Evolutionary conservation across 345 rosid species (phyloP).

Genomic region (Gossypium sturtianum): DNA sequence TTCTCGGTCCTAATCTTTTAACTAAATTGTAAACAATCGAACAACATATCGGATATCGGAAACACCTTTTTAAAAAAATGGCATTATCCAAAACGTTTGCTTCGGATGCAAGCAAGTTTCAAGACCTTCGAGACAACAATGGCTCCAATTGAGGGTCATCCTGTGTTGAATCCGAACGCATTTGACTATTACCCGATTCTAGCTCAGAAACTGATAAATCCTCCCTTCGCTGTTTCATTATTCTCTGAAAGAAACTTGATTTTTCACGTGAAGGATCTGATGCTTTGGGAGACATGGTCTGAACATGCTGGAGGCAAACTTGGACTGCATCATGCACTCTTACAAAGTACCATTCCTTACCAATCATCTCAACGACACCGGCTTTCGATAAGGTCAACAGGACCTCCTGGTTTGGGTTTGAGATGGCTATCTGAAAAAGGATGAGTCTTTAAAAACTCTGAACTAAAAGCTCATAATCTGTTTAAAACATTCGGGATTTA

Average conservation of each 20-base stretch:
- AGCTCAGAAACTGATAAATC: slow-evolving; percentile 37
- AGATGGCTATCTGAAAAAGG: slow-evolving; percentile 63
- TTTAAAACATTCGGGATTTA: not conserved
- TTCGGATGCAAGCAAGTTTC: not conserved
- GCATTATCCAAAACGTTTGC: not conserved
- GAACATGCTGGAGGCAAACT: slow-evolving; percentile 82
- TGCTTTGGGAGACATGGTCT: slow-evolving; percentile 29
- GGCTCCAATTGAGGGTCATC: slow-evolving; percentile 54
- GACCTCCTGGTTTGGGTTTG: slow-evolving; percentile 82
- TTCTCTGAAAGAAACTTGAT: slow-evolving; percentile 41
- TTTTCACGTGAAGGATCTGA: slow-evolving; percentile 27
- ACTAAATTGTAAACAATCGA: not conserved
- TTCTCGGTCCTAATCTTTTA: not conserved
- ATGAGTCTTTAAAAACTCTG: not conserved
- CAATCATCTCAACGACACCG: slow-evolving; percentile 67
- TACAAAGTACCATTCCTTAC: slow-evolving; percentile 93
- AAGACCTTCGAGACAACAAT: slow-evolving; percentile 37
- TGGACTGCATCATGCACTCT: slow-evolving; percentile 95
- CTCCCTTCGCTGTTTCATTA: slow-evolving; percentile 32
- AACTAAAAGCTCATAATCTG: not conserved
- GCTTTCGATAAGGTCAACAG: slow-evolving; percentile 71
- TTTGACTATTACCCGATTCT: slow-evolving; percentile 43
- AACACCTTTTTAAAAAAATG: slow-evolving; percentile 14
- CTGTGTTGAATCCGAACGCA: slow-evolving; percentile 8
- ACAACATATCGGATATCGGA: not conserved